These are phyloP conservation scores for Russula griseocarnosa DNA, from an alignment of 768 basidiomycete genomes.

Conservation along the genomic window DNA sequence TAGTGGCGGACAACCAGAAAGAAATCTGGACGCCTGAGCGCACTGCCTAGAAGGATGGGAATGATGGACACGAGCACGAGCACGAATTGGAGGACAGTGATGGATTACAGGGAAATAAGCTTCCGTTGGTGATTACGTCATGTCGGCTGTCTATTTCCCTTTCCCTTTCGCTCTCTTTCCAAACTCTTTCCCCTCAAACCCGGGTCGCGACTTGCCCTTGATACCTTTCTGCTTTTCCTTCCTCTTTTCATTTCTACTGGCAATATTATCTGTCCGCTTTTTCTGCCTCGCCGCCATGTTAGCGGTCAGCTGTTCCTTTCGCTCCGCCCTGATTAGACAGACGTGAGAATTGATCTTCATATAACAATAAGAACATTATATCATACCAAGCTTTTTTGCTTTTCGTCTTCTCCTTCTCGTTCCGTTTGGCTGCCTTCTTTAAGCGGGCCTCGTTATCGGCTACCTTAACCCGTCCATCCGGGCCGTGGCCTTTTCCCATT, in stretches of 20 bases:
- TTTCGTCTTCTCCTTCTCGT: slow-evolving; percentile 86
- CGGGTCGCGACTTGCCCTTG: slow-evolving; percentile 63
- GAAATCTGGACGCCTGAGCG: background rate
- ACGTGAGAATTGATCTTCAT: slow-evolving; percentile 4
- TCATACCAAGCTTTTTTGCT: slow-evolving; percentile 82
- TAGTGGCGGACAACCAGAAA: background rate
- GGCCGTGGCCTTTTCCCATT: slow-evolving; percentile 88
- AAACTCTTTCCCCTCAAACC: slow-evolving; percentile 83
- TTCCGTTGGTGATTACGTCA: slow-evolving; percentile 12
- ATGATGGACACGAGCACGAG: background rate
- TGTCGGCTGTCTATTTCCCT: background rate
- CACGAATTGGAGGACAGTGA: background rate
- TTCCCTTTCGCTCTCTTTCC: slow-evolving; percentile 41
- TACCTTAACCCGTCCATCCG: slow-evolving; percentile 85
- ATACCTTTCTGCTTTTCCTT: slow-evolving; percentile 56
- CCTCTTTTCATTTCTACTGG: slow-evolving; percentile 73
- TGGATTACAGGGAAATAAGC: background rate
- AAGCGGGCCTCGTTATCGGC: slow-evolving; percentile 77
- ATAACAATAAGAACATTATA: slow-evolving; percentile 20
- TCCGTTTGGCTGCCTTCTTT: slow-evolving; percentile 91
- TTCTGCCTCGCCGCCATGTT: slow-evolving; percentile 84
- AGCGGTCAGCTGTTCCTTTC: slow-evolving; percentile 71
- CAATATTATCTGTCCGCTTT: slow-evolving; percentile 89
- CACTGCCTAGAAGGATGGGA: background rate
- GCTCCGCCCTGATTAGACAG: slow-evolving; percentile 64